Percentiles rank a stretch among this genome's conserved stretches.
These are phyloP conservation scores for Daldinia eschscholtzii DNA, from an alignment of 2,329 filamentous ascomycete genomes.

Conservation along the genomic window DNA sequence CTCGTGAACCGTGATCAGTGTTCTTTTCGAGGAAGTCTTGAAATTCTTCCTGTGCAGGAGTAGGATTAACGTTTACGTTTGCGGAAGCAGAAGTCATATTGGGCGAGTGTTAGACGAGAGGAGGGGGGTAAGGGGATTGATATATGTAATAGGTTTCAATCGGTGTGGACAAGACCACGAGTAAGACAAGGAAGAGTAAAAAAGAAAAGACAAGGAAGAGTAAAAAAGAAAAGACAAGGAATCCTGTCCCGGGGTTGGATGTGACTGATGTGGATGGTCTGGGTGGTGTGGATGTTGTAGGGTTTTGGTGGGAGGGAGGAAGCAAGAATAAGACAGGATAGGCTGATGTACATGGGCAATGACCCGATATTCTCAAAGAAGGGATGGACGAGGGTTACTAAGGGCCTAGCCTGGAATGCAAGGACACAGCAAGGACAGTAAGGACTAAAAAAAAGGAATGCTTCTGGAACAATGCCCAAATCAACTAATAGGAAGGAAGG, in stretches of 20 bases:
- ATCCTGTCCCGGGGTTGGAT: conserved; percentile 24
- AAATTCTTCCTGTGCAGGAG: conserved; percentile 76
- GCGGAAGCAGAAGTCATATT: conserved; percentile 61
- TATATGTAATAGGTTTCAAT: conserved; percentile 34
- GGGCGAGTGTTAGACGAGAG: conserved; percentile 30
- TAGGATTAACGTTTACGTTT: conserved; percentile 55
- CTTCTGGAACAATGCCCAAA: conserved; percentile 51
- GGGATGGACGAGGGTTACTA: conserved; percentile 24
- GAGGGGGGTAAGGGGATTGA: conserved; percentile 29
- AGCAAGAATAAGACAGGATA: conserved; percentile 26
- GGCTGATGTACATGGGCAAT: conserved; percentile 23
- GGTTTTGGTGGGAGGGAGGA: conserved; percentile 14
- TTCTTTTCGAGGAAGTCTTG: conserved; percentile 72
- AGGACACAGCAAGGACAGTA: conserved; percentile 5
- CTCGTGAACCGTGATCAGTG: conserved; percentile 56
- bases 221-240: conserved; percentile 18
- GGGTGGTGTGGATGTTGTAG: conserved; percentile 15
- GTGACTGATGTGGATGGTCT: conserved; percentile 19
- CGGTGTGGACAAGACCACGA: conserved; percentile 30
- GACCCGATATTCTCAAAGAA: conserved; percentile 22
- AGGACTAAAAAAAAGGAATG: conserved; percentile 28
- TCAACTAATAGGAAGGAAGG: conserved; percentile 40
- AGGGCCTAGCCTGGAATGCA: conserved; percentile 25
- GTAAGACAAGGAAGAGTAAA: conserved; percentile 20
- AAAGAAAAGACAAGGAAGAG: conserved; percentile 19